These are phyloP conservation scores for Jatropha curcas DNA, from an alignment of 345 rosid species.

Conservation along the genomic window DNA sequence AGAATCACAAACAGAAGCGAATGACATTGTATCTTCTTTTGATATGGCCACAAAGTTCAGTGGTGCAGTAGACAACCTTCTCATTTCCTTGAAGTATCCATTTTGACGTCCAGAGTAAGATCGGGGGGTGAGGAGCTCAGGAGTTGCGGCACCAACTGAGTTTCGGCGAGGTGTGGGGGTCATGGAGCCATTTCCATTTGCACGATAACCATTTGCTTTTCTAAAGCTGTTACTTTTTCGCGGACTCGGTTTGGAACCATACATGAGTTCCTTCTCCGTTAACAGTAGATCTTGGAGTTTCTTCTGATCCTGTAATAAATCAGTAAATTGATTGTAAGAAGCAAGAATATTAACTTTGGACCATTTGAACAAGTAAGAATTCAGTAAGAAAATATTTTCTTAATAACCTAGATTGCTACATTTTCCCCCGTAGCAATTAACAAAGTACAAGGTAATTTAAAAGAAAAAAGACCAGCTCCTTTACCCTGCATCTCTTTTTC, in stretches of 20 bases:
- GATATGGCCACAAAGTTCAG: slow-evolving; percentile 80
- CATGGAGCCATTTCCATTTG: slow-evolving; percentile 88
- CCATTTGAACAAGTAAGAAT: background rate
- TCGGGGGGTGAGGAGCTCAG: slow-evolving; percentile 87
- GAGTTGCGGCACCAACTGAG: slow-evolving; percentile 66
- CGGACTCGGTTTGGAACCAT: slow-evolving; percentile 95
- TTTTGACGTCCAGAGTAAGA: slow-evolving; percentile 90
- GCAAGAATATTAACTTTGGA: background rate
- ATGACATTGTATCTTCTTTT: slow-evolving; percentile 86
- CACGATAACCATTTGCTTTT: slow-evolving; percentile 67
- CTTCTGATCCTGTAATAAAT: slow-evolving; percentile 76
- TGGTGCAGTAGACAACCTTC: slow-evolving; percentile 78
- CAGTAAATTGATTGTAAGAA: slow-evolving; percentile 1
- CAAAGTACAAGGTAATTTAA: background rate
- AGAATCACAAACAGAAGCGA: slow-evolving; percentile 79
- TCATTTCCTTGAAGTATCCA: slow-evolving; percentile 82
- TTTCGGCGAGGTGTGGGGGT: slow-evolving; percentile 83
- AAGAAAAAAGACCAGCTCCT: background rate
- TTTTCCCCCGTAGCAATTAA: background rate
- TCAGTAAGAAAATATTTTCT: background rate
- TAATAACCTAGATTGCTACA: background rate
- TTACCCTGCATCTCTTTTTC: slow-evolving; percentile 83
- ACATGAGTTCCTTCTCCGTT: slow-evolving; percentile 80
- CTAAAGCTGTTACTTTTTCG: slow-evolving; percentile 83
- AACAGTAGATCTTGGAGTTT: slow-evolving; percentile 87